phyloP scores from a whole-genome alignment of 169 alveolate species.

The Plasmodium knowlesi region DNA sequence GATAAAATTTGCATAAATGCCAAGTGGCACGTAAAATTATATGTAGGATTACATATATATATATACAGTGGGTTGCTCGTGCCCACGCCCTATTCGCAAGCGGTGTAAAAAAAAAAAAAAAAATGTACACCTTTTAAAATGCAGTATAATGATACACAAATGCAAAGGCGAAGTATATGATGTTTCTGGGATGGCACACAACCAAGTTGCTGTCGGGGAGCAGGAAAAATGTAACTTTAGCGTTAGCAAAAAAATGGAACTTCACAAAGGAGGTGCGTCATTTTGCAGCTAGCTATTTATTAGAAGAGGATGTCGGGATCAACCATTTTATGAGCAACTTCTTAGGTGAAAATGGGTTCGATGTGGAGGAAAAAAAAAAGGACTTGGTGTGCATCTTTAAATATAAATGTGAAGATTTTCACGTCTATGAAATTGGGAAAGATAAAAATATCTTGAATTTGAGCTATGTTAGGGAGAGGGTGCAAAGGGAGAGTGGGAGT shows the following conservation, averaged over 20 bases:
- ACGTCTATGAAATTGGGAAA: conserved; percentile 69
- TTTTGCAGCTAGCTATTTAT: conserved; percentile 19
- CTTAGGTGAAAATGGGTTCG: conserved; percentile 4
- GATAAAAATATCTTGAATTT: conserved; percentile 42
- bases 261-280: conserved; percentile 13
- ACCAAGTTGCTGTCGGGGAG: conserved; percentile 2
- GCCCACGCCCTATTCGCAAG: background rate
- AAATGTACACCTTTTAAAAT: background rate
- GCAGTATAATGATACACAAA: background rate
- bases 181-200: background rate
- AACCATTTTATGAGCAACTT: conserved; percentile 48
- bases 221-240: background rate
- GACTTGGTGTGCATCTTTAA: conserved; percentile 56
- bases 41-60: background rate
- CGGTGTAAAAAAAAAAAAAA: background rate
- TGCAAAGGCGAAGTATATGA: background rate
- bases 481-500: background rate
- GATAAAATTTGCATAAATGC: background rate
- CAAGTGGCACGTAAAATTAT: background rate
- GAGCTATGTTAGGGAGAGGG: conserved; percentile 11
- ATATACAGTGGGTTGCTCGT: background rate
- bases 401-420: conserved; percentile 75
- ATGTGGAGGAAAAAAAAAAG: background rate
- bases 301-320: conserved; percentile 72
- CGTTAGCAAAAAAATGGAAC: background rate